Conservation (phyloP, 495 filamentous ascomycete species). For the Neurospora terricola region DNA sequence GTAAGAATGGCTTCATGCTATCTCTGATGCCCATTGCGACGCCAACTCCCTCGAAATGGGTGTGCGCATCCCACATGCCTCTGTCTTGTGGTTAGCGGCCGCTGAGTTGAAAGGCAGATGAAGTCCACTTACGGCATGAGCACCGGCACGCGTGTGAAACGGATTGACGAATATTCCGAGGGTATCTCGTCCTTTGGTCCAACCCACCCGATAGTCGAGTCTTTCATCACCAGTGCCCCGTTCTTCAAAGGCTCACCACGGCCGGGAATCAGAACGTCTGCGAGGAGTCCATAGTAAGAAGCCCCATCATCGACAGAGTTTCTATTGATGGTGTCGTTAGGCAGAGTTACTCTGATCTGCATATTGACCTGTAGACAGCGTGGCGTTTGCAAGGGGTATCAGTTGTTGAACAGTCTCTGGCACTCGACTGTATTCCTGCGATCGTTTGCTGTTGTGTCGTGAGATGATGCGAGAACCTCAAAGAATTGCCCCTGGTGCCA, state of each 20-base stretch:
- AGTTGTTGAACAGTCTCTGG: not conserved
- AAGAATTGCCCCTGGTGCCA: no score
- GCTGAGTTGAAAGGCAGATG: conserved; percentile 1
- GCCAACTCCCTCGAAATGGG: conserved; percentile 28
- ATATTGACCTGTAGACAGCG: not conserved
- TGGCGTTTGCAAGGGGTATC: not conserved
- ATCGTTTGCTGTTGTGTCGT: not conserved
- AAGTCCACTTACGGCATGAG: conserved; percentile 46
- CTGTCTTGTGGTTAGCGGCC: not conserved
- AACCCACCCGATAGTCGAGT: conserved; percentile 34
- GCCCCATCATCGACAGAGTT: not conserved
- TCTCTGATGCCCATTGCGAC: conserved; percentile 4
- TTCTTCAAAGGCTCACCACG: conserved; percentile 28
- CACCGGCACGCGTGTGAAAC: conserved; percentile 22
- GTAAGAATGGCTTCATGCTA: not conserved
- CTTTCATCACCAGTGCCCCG: conserved; percentile 31
- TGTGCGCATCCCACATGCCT: conserved; percentile 45
- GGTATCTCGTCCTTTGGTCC: conserved; percentile 26
- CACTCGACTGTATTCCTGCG: not conserved
- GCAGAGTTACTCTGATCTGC: not conserved
- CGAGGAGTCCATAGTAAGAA: not conserved
- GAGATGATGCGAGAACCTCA: not conserved
- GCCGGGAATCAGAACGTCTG: conserved; percentile 37
- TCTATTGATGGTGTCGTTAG: not conserved
- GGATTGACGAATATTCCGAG: conserved; percentile 17